Evolutionary conservation across 1,284 basidiomycete genomes (phyloP).

Genomic region (Ustilago crameri): DNA sequence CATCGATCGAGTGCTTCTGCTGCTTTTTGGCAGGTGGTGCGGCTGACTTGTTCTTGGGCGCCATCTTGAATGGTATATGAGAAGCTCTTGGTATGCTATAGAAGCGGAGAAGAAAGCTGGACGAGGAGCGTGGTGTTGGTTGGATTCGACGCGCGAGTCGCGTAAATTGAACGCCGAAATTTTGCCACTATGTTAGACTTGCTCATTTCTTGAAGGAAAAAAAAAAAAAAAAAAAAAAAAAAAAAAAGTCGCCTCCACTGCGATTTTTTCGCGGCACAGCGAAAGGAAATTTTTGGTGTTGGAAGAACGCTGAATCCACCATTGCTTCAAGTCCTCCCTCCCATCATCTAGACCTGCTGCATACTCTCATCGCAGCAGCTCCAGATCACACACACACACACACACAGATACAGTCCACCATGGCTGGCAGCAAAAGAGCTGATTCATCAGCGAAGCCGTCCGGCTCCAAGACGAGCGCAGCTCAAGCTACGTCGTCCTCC

Average conservation of each 20-base stretch:
- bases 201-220: too few relatives aligned
- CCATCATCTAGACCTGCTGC: slow-evolving; percentile 6
- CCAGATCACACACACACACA: not conserved
- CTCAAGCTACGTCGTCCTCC: slow-evolving; percentile 3
- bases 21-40: slow-evolving; percentile 9
- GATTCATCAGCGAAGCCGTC: slow-evolving; percentile 14
- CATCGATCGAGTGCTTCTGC: not conserved
- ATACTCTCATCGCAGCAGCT: too few relatives aligned
- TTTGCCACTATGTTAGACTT: slow-evolving; percentile 11
- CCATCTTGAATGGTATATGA: slow-evolving; percentile 11
- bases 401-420: not conserved
- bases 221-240: not conserved
- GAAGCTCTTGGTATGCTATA: too few relatives aligned
- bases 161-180: slow-evolving; percentile 20
- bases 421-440: not conserved
- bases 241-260: slow-evolving; percentile 18
- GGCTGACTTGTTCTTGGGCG: slow-evolving; percentile 20
- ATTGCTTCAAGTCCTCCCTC: not conserved
- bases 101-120: not conserved
- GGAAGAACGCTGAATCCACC: not conserved
- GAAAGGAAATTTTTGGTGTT: slow-evolving; percentile 7
- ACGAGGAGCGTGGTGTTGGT: slow-evolving; percentile 18
- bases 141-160: slow-evolving; percentile 18
- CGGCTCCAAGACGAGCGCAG: slow-evolving; percentile 5
- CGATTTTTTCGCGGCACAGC: not conserved